Evolutionary conservation across 208 protist species (phyloP).

Genomic region (Novymonas esmeraldas): DNA sequence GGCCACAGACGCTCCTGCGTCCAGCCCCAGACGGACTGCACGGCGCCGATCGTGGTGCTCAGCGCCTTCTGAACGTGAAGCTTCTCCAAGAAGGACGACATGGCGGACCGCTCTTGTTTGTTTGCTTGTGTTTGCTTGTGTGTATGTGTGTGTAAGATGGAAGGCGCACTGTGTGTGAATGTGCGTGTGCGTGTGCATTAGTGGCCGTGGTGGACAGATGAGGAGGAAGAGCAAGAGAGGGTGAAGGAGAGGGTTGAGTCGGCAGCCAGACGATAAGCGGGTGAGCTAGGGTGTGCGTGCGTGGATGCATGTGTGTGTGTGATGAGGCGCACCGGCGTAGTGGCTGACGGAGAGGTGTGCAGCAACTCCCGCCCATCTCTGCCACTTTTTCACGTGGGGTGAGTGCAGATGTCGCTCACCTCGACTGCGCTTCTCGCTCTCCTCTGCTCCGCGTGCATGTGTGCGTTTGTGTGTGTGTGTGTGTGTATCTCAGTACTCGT

Average conservation of each 20-base stretch:
- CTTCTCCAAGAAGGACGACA: conserved; percentile 60
- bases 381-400: neutral
- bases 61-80: conserved; percentile 38
- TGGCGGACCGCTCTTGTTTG: conserved; percentile 7
- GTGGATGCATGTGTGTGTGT: neutral
- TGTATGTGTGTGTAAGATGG: conserved; percentile 8
- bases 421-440: neutral
- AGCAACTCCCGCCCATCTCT: too few relatives aligned
- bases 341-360: too few relatives aligned
- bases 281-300: neutral
- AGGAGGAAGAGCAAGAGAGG: neutral
- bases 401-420: neutral
- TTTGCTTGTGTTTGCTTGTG: neutral
- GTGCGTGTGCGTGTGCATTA: conserved; percentile 8
- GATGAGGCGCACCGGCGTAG: too few relatives aligned
- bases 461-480: neutral
- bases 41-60: conserved; percentile 22
- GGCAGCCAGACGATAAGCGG: neutral
- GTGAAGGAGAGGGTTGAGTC: neutral
- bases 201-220: neutral
- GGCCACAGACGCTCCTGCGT: conserved; percentile 76
- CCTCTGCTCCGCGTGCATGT: neutral
- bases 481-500: conserved; percentile 22
- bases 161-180: neutral
- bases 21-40: conserved; percentile 50